Base-by-base conservation (phyloP, 176 grass and related monocot species). In the Alloteropsis semialata region DNA sequence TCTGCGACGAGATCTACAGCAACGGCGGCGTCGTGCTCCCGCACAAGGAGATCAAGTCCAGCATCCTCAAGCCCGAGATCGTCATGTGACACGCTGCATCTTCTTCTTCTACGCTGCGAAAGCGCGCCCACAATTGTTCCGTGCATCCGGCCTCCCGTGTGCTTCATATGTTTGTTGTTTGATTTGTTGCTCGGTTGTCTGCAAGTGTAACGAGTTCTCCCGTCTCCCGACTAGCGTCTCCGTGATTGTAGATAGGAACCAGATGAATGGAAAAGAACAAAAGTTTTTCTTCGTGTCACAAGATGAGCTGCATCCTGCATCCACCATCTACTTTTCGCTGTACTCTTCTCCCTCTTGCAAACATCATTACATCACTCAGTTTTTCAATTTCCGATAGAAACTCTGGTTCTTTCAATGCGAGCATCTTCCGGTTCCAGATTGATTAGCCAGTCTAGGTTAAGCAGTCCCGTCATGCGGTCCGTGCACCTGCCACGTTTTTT, bases 21-120 rank as follows among this genome's bases (percentile, higher is more conserved):
- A 97, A 97, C 30, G 94, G 94, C 22, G 94, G 94, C 33, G 91
- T 97, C 57, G 94, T 93, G 73, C 91, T 97, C 63, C 94, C 94
- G 46, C 94, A 97, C 91, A 97, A 93, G 81, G 94, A 97, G 89
- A 97, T 97, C 84, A 97, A 93, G 44, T 91, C 94, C 60, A 97
- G 48, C 91, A 97, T 97, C 69, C 91, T 93, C 44, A 97, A 97
- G 76, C 94, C 91, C 19, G 94, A 91, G 85, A 93, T 97, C 42
- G 94, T 97, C 80, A 93, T 93, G 94, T 97, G 94, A 93, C 22
- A 4, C 1, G 15, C 13, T 8, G 36, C n/a, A n/a, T n/a, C n/a
- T n/a, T n/a, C n/a, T n/a, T 16, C 42, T 21, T 28, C 4, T 59
- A 14, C 56, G 44, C 44, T 21, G 24, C 15, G 21, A 44, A 76